Conservation (phyloP, 179 eudicot genomes). For the Camellia oleifera region DNA sequence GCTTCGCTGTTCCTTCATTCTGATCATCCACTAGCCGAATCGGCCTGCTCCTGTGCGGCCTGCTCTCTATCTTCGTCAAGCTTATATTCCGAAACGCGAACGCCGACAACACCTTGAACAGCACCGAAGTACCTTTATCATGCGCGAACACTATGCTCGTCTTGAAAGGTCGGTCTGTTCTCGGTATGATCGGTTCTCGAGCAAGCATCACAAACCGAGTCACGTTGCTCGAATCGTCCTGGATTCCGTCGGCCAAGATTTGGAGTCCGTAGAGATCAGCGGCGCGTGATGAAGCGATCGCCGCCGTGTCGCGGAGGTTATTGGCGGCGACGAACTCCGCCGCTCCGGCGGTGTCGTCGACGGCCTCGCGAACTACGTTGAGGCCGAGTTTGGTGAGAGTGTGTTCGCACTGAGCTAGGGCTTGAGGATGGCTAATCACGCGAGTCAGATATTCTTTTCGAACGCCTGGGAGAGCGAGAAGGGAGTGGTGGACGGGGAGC, state of each 20-base stretch:
- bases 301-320: slow-evolving; percentile 70
- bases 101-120: slow-evolving; percentile 70
- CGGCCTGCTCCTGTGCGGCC: slow-evolving; percentile 67
- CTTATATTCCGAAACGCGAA: slow-evolving; percentile 72
- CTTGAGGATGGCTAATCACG: slow-evolving; percentile 85
- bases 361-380: slow-evolving; percentile 73
- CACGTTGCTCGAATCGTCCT: slow-evolving; percentile 75
- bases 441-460: slow-evolving; percentile 64
- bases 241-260: slow-evolving; percentile 79
- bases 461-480: slow-evolving; percentile 76
- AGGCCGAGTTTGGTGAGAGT: slow-evolving; percentile 69
- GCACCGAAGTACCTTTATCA: slow-evolving; percentile 58
- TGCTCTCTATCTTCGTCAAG: slow-evolving; percentile 64
- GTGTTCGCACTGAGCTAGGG: slow-evolving; percentile 78
- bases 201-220: slow-evolving; percentile 77
- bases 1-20: slow-evolving; percentile 71
- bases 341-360: slow-evolving; percentile 93
- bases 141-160: slow-evolving; percentile 77
- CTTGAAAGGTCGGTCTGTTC: slow-evolving; percentile 66
- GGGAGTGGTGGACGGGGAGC: slow-evolving; percentile 81
- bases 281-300: slow-evolving; percentile 81
- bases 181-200: slow-evolving; percentile 71
- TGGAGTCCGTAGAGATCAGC: slow-evolving; percentile 75
- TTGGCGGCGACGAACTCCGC: slow-evolving; percentile 71
- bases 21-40: slow-evolving; percentile 59